Conservation (phyloP, 2,329 filamentous ascomycete genomes). For the Aaosphaeria pasadenensis region DNA sequence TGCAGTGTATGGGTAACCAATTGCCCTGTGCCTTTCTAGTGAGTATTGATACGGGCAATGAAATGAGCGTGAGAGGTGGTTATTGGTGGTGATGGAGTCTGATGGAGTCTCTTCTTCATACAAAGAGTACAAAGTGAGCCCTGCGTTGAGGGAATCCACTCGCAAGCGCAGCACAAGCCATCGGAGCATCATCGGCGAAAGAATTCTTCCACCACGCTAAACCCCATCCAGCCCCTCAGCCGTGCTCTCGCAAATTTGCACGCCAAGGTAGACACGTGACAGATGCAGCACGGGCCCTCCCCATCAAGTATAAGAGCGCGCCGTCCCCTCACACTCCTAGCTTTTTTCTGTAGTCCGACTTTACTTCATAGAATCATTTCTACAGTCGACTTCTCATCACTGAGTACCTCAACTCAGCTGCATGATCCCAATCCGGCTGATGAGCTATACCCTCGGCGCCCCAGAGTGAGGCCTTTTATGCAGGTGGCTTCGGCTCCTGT, state of each 20-base stretch:
- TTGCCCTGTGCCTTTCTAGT: too few relatives aligned
- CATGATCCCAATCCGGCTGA: slow-evolving; percentile 88
- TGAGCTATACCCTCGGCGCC: slow-evolving; percentile 79
- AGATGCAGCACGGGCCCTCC: background rate
- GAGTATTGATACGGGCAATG: too few relatives aligned
- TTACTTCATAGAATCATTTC: slow-evolving; percentile 55
- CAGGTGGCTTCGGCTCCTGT: slow-evolving; percentile 73
- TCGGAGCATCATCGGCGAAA: slow-evolving; percentile 4
- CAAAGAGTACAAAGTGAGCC: too few relatives aligned
- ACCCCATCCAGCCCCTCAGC: background rate
- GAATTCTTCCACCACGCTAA: slow-evolving; percentile 1
- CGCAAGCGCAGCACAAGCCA: background rate
- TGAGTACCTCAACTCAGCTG: slow-evolving; percentile 91
- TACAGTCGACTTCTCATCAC: slow-evolving; percentile 91
- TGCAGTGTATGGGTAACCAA: too few relatives aligned
- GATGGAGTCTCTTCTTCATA: too few relatives aligned
- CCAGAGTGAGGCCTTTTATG: slow-evolving; percentile 75
- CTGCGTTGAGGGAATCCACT: too few relatives aligned
- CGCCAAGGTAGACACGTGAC: background rate
- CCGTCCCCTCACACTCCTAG: slow-evolving; percentile 2
- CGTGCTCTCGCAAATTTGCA: background rate
- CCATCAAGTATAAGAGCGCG: slow-evolving; percentile 8
- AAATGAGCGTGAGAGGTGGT: too few relatives aligned
- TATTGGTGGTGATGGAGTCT: too few relatives aligned
- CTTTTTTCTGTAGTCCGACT: slow-evolving; percentile 7